A percentile compares a stretch with the other conserved stretches of the same genome.
These are phyloP conservation scores for Eutrema japonicum DNA, from an alignment of 345 rosid species.

Conservation along the genomic window DNA sequence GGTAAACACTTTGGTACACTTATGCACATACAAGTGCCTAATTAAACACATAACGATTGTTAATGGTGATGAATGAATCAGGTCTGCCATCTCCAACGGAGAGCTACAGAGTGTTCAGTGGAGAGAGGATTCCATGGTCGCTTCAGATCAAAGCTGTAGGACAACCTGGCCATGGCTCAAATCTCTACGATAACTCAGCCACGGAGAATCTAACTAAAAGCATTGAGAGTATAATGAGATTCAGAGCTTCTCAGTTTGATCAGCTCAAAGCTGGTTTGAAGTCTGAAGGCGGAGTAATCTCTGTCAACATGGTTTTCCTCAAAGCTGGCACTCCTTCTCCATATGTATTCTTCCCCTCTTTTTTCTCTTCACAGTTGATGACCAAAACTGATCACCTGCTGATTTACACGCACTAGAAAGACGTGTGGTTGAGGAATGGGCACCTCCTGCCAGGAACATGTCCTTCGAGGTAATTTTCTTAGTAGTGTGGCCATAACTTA, in stretches of 20 bases:
- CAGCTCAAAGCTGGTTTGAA: constrained; percentile 68
- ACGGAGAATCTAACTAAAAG: constrained; percentile 80
- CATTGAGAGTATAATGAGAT: constrained; percentile 74
- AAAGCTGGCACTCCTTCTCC: constrained; percentile 88
- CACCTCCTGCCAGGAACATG: constrained; percentile 81
- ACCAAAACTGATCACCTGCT: constrained; percentile 3
- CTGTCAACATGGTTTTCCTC: constrained; percentile 78
- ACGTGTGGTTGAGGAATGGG: constrained; percentile 89
- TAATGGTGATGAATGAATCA: constrained; percentile 28
- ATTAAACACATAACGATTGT: too few species aligned
- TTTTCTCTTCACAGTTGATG: neutral
- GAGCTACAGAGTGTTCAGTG: constrained; percentile 66
- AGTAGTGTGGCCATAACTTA: constrained; percentile 22
- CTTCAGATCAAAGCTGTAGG: constrained; percentile 75
- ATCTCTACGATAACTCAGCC: constrained; percentile 81
- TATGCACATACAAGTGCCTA: too few species aligned
- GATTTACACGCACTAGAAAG: constrained; percentile 62
- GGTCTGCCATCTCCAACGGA: constrained; percentile 73
- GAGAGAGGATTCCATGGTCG: constrained; percentile 80
- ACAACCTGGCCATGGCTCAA: constrained; percentile 87
- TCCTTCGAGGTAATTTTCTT: constrained; percentile 60
- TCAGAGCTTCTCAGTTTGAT: constrained; percentile 86
- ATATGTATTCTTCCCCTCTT: constrained; percentile 50
- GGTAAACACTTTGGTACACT: constrained; percentile 3
- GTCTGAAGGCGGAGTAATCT: constrained; percentile 75